phyloP scores from a whole-genome alignment of 2,329 filamentous ascomycete genomes.

The Lasiodiplodia theobromae region DNA sequence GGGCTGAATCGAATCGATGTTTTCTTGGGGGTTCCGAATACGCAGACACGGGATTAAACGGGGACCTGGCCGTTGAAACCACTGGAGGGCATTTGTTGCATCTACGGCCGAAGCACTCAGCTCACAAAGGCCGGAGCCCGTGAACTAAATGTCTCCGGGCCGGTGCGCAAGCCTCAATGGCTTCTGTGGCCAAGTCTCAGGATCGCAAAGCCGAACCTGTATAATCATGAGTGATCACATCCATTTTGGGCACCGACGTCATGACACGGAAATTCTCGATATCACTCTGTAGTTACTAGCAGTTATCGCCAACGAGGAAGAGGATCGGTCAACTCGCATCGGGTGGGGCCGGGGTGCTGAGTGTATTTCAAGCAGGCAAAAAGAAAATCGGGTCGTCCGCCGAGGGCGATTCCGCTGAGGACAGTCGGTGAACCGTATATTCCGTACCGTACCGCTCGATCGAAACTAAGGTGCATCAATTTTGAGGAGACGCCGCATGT shows the following conservation, averaged over 20 bases:
- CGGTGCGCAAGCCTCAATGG: conserved; percentile 8
- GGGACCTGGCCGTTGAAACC: conserved; percentile 14
- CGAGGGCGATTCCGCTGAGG: conserved; percentile 24
- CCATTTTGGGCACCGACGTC: conserved; percentile 15
- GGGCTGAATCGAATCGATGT: neutral
- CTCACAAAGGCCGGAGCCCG: neutral
- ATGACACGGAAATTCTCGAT: conserved; percentile 12
- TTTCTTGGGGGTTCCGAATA: conserved; percentile 1
- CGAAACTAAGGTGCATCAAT: conserved; percentile 28
- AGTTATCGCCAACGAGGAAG: conserved; percentile 17
- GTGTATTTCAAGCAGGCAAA: conserved; percentile 16
- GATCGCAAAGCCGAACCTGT: conserved; percentile 23
- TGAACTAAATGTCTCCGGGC: neutral
- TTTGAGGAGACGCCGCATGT: conserved; percentile 21
- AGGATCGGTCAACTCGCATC: conserved; percentile 26
- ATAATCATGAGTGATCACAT: conserved; percentile 26
- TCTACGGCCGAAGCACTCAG: neutral
- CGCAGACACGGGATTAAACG: neutral
- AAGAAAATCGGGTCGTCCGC: conserved; percentile 23
- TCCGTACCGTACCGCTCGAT: conserved; percentile 30
- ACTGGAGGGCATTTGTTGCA: neutral
- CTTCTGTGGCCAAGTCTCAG: conserved; percentile 7
- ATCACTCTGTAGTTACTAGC: conserved; percentile 28
- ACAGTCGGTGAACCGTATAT: conserved; percentile 28
- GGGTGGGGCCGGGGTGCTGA: conserved; percentile 8